These are phyloP conservation scores for Zygnema circumcarinatum DNA, from an alignment of 139 green algal species.

Conservation along the genomic window DNA sequence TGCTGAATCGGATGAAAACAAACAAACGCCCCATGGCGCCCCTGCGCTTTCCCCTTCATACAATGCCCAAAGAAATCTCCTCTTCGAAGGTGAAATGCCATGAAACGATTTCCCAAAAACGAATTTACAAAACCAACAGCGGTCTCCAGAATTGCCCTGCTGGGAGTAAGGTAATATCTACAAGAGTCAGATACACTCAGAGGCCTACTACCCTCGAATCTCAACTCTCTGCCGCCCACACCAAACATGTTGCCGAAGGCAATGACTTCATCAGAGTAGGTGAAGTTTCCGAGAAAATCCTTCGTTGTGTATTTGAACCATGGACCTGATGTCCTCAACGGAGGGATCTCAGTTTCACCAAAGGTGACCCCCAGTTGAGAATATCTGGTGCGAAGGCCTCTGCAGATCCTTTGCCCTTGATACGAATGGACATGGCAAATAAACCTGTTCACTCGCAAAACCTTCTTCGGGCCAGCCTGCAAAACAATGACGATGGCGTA, in stretches of 20 bases:
- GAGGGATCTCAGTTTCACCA: not conserved
- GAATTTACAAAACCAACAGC: slow-evolving; percentile 38
- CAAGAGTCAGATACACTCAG: slow-evolving; percentile 21
- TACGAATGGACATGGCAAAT: slow-evolving; percentile 34
- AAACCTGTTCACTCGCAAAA: slow-evolving; percentile 18
- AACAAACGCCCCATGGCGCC: not conserved
- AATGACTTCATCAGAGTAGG: slow-evolving; percentile 18
- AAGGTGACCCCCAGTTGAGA: slow-evolving; percentile 16
- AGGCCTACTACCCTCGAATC: slow-evolving; percentile 14
- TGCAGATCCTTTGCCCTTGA: not conserved
- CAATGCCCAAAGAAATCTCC: slow-evolving; percentile 47
- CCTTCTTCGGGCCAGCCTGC: not conserved
- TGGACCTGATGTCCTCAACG: slow-evolving; percentile 17
- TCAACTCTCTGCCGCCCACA: slow-evolving; percentile 29
- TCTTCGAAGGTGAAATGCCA: slow-evolving; percentile 37
- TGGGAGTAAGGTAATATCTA: slow-evolving; percentile 24
- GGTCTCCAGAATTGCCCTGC: not conserved
- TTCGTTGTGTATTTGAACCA: slow-evolving; percentile 34
- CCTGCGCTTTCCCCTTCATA: not conserved
- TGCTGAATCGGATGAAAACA: slow-evolving; percentile 39
- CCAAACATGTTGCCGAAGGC: slow-evolving; percentile 56
- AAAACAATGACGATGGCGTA: too few relatives aligned
- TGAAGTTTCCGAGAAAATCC: slow-evolving; percentile 25
- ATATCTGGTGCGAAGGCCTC: not conserved
- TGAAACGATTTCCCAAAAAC: slow-evolving; percentile 34